Evolutionary conservation across 1,284 basidiomycete species (phyloP).

Genomic region (Tilletia caries): DNA sequence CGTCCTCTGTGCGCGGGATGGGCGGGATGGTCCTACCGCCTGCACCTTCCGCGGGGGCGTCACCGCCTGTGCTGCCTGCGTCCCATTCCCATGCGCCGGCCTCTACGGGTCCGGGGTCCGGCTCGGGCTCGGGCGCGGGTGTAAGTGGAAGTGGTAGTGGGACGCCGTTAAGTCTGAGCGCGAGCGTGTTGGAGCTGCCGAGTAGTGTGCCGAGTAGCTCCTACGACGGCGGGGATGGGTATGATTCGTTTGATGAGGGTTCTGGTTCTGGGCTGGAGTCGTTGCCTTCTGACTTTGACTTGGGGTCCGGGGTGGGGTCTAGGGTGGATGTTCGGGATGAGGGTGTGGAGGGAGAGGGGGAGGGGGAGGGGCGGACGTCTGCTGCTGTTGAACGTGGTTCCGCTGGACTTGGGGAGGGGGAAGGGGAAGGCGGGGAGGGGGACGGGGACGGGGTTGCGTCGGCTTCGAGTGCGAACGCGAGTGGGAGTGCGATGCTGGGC

Average conservation of each 20-base stretch:
- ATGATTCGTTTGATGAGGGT: background rate
- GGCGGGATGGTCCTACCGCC: background rate
- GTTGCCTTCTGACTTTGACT: no score
- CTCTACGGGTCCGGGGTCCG: background rate
- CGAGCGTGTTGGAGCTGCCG: conserved; percentile 10
- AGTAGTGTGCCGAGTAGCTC: background rate
- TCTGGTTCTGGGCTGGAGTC: no score
- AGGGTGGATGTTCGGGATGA: background rate
- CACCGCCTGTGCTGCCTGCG: background rate
- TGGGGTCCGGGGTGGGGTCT: background rate
- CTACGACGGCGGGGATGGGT: background rate
- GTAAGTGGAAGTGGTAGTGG: background rate
- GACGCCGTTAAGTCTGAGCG: conserved; percentile 11
- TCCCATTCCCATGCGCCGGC: background rate
- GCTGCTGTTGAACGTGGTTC: no score
- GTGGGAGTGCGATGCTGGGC: background rate
- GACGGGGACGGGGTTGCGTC: background rate
- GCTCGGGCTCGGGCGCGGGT: no score
- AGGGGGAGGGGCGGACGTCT: no score
- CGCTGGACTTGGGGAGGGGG: no score
- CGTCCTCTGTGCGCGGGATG: background rate
- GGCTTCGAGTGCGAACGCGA: background rate
- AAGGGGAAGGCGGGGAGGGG: background rate
- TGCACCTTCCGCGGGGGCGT: background rate
- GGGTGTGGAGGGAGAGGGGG: background rate